Percentiles rank a stretch among this genome's conserved stretches.
Conservation (phyloP, 805 yeast species). For the Myxozyma neglecta region DNA sequence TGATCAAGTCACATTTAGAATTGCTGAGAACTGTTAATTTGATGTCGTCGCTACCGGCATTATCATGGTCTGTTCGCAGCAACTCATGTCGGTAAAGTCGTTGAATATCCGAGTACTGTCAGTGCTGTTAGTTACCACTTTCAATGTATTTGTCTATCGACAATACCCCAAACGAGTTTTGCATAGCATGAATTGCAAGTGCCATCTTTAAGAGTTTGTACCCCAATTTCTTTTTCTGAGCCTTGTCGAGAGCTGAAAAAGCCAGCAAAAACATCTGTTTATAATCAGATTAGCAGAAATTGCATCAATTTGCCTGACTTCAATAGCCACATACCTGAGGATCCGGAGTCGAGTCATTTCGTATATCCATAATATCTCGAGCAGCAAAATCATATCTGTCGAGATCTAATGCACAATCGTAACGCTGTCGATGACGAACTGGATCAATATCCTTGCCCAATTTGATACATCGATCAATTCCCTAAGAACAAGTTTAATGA, state of each 20-base stretch:
- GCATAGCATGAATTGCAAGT: neutral
- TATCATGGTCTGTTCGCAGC: neutral
- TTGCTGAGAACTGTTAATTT: neutral
- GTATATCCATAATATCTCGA: slow-evolving; percentile 3
- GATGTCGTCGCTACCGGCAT: neutral
- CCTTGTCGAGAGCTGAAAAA: slow-evolving; percentile 3
- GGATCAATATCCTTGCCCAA: neutral
- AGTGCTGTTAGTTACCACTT: neutral
- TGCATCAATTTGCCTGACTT: neutral
- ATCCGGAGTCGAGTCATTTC: neutral
- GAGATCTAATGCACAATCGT: slow-evolving; percentile 5
- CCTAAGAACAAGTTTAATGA: neutral
- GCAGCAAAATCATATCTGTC: slow-evolving; percentile 5
- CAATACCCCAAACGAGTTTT: neutral
- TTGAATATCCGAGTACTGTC: slow-evolving; percentile 2
- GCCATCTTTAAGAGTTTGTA: neutral
- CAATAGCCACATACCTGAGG: neutral
- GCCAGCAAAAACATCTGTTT: slow-evolving; percentile 1
- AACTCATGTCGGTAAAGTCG: neutral
- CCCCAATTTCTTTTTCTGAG: neutral
- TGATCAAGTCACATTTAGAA: neutral
- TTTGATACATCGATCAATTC: neutral
- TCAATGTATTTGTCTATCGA: neutral
- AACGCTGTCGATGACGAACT: slow-evolving; percentile 5
- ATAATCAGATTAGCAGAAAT: neutral